phyloP scores from a whole-genome alignment of 1,139 yeast genomes.

The Scheffersomyces titani region DNA sequence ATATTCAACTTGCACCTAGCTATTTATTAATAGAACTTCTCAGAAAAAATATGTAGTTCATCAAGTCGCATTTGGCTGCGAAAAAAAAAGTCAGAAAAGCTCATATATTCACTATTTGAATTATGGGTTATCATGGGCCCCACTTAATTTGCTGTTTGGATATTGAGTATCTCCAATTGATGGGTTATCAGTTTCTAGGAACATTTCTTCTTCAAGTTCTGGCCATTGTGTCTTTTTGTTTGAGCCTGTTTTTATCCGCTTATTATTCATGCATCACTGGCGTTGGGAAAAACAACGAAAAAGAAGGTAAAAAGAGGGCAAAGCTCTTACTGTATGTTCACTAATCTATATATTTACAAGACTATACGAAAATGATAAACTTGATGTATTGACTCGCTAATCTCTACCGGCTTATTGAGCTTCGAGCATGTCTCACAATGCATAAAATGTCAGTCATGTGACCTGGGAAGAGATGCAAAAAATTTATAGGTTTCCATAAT shows the following conservation, averaged over 20 bases:
- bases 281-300: no score
- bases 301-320: no score
- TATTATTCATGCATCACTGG: no score
- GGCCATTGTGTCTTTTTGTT: neutral
- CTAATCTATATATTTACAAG: no score
- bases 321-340: no score
- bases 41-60: neutral
- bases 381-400: neutral
- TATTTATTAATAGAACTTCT: neutral
- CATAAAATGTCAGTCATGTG: neutral
- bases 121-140: neutral
- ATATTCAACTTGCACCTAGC: slow-evolving; percentile 1
- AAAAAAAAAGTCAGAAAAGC: neutral
- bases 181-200: neutral
- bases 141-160: neutral
- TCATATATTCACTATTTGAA: neutral
- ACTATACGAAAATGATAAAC: neutral
- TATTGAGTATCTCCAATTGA: neutral
- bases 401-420: neutral
- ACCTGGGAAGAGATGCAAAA: neutral
- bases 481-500: neutral
- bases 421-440: neutral
- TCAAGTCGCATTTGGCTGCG: neutral
- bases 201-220: neutral
- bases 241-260: no score